phyloP scores from a whole-genome alignment of 495 filamentous ascomycete genomes.

The Monascus purpureus region DNA sequence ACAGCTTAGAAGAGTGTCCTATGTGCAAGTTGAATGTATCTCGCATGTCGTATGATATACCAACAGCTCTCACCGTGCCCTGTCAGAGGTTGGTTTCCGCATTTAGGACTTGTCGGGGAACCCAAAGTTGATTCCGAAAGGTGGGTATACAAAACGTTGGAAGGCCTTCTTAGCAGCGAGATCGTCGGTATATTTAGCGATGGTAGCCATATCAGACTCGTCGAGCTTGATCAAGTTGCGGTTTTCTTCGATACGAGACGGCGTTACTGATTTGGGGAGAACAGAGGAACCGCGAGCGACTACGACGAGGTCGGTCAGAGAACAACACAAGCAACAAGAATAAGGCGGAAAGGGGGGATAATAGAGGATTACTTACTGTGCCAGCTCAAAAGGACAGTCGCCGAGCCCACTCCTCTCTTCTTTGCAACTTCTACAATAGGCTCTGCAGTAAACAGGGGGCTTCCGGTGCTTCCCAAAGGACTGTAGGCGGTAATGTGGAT shows the following conservation, averaged over 20 bases:
- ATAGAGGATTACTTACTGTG: slow-evolving; percentile 46
- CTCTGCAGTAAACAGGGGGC: slow-evolving; percentile 54
- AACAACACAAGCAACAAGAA: background rate
- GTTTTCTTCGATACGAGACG: slow-evolving; percentile 62
- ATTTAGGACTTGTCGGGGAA: slow-evolving; percentile 56
- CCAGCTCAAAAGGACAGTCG: slow-evolving; percentile 57
- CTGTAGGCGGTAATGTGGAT: slow-evolving; percentile 68
- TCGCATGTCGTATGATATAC: too few species aligned
- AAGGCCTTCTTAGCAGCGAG: slow-evolving; percentile 47
- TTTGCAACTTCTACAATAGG: slow-evolving; percentile 55
- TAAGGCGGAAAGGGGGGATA: background rate
- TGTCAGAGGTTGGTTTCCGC: too few species aligned
- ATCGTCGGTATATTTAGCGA: slow-evolving; percentile 43
- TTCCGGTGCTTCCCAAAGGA: slow-evolving; percentile 65
- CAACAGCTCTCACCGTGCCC: too few species aligned
- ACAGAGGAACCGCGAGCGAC: slow-evolving; percentile 61
- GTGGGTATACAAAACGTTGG: slow-evolving; percentile 61
- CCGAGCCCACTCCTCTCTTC: slow-evolving; percentile 49
- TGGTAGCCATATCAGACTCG: slow-evolving; percentile 46
- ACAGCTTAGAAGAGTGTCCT: too few species aligned
- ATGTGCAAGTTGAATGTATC: too few species aligned
- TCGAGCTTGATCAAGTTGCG: slow-evolving; percentile 54
- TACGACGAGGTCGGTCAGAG: slow-evolving; percentile 10
- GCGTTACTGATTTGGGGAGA: slow-evolving; percentile 67
- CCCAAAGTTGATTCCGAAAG: slow-evolving; percentile 63